Evolutionary conservation across 345 rosid species (phyloP).

Genomic region (Geranium rotundifolium): DNA sequence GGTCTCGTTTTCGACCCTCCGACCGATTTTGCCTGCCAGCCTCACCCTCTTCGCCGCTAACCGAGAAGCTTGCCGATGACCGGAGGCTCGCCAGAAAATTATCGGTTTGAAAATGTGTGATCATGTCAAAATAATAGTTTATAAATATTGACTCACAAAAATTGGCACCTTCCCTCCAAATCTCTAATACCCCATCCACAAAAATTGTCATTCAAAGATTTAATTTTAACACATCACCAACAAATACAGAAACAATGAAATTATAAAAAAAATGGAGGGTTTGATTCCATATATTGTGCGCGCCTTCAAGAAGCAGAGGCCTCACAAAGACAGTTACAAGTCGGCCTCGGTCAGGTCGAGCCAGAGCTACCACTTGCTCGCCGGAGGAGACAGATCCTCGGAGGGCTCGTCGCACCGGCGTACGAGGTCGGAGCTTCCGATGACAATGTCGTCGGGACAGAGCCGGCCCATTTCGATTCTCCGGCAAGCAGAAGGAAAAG

Average conservation of each 20-base stretch:
- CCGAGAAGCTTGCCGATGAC: too few species aligned
- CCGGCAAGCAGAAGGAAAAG: too few species aligned
- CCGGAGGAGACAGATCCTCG: constrained; percentile 19
- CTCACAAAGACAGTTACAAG: constrained; percentile 7
- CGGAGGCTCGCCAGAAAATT: too few species aligned
- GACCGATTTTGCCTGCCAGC: too few species aligned
- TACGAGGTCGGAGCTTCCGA: background rate
- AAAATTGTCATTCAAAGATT: constrained; percentile 1
- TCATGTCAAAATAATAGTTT: too few species aligned
- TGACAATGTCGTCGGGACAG: background rate
- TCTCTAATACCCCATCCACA: background rate
- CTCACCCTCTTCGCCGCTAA: too few species aligned
- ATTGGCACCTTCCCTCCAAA: background rate
- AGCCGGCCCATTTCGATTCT: too few species aligned
- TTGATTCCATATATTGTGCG: constrained; percentile 50
- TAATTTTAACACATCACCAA: background rate
- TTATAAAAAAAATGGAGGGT: constrained; percentile 43
- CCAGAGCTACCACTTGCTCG: constrained; percentile 50
- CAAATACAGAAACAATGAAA: background rate
- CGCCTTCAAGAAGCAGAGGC: constrained; percentile 28
- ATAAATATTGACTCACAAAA: too few species aligned
- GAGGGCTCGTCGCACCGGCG: constrained; percentile 21
- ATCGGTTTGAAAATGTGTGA: too few species aligned
- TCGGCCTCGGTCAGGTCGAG: constrained; percentile 32
- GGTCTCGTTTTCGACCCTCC: too few species aligned